Percentiles rank a stretch among this genome's conserved stretches.
Evolutionary conservation across 352 stramenopile genomes (phyloP).

Genomic region (Globisporangium barbulae): DNA sequence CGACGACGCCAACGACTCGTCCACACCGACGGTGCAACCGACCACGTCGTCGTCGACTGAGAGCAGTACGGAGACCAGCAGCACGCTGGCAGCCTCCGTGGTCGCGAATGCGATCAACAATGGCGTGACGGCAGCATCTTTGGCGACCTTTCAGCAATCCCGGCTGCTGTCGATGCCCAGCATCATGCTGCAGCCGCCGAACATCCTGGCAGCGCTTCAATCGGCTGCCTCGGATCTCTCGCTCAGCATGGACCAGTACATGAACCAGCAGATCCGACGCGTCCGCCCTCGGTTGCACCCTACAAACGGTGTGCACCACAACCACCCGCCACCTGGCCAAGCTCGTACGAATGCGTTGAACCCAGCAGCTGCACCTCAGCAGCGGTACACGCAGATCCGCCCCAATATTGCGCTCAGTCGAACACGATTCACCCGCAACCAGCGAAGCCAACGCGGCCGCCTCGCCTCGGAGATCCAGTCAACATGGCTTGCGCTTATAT

Average conservation of each 20-base stretch:
- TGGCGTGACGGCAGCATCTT: conserved; percentile 10
- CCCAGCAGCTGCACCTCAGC: conserved; percentile 27
- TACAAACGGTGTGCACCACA: conserved; percentile 23
- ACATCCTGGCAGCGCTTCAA: conserved; percentile 62
- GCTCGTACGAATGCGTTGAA: conserved; percentile 23
- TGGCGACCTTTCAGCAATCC: conserved; percentile 15
- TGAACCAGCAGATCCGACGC: conserved; percentile 78
- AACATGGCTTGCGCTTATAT: conserved; percentile 84
- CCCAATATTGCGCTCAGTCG: conserved; percentile 83
- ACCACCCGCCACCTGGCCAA: conserved; percentile 22
- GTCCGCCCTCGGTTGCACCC: conserved; percentile 61
- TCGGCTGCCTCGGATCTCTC: conserved; percentile 55
- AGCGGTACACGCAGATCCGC: conserved; percentile 79
- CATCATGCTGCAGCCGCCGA: conserved; percentile 39
- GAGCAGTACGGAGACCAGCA: conserved; percentile 4
- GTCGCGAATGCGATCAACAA: conserved; percentile 13
- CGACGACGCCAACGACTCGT: conserved; percentile 64
- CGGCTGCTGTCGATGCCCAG: conserved; percentile 17
- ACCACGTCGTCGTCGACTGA: conserved; percentile 17
- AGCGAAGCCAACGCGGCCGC: conserved; percentile 64
- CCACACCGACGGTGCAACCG: conserved; percentile 35
- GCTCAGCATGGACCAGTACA: conserved; percentile 77
- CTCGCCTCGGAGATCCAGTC: conserved; percentile 82
- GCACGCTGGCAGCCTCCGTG: conserved; percentile 6
- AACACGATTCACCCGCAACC: conserved; percentile 70